Percentiles rank a stretch among this genome's conserved stretches.
Evolutionary conservation across 1,139 yeast genomes (phyloP).

Genomic region (Debaryomyces subglobosus): DNA sequence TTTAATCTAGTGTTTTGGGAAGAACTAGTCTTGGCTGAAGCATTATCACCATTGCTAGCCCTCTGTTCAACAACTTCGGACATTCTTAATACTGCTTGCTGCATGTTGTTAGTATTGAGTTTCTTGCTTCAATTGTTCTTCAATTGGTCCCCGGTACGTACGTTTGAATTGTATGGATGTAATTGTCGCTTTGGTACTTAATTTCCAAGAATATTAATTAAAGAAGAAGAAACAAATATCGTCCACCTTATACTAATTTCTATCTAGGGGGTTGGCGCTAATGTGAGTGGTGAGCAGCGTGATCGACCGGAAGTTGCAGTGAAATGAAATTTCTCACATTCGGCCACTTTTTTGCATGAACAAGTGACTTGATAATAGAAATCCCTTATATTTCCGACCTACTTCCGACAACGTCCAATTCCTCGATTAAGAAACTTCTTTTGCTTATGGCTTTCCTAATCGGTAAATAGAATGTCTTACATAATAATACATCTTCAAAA

Average conservation of each 20-base stretch:
- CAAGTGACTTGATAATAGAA: neutral
- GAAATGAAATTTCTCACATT: neutral
- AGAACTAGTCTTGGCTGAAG: slow-evolving; percentile 11
- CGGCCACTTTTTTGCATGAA: neutral
- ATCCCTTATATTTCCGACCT: neutral
- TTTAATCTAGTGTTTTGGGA: slow-evolving; percentile 31
- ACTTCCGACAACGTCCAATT: neutral
- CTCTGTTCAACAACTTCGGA: slow-evolving; percentile 26
- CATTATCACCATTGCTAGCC: slow-evolving; percentile 12
- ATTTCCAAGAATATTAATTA: slow-evolving; percentile 1
- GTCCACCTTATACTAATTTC: slow-evolving; percentile 2
- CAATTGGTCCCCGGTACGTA: neutral
- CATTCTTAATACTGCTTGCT: slow-evolving; percentile 16
- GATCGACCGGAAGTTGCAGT: slow-evolving; percentile 5
- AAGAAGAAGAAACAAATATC: neutral
- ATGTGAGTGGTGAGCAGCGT: slow-evolving; percentile 5
- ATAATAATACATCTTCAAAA: neutral
- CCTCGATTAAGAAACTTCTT: slow-evolving; percentile 1
- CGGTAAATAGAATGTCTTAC: neutral
- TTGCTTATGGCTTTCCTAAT: slow-evolving; percentile 8
- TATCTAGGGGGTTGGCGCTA: slow-evolving; percentile 5
- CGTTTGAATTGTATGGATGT: slow-evolving; percentile 2
- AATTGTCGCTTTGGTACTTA: neutral
- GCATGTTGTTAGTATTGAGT: neutral
- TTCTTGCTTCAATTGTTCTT: neutral